These are phyloP conservation scores for Claviceps lovelessii DNA, from an alignment of 2,329 filamentous ascomycete genomes.

Conservation along the genomic window DNA sequence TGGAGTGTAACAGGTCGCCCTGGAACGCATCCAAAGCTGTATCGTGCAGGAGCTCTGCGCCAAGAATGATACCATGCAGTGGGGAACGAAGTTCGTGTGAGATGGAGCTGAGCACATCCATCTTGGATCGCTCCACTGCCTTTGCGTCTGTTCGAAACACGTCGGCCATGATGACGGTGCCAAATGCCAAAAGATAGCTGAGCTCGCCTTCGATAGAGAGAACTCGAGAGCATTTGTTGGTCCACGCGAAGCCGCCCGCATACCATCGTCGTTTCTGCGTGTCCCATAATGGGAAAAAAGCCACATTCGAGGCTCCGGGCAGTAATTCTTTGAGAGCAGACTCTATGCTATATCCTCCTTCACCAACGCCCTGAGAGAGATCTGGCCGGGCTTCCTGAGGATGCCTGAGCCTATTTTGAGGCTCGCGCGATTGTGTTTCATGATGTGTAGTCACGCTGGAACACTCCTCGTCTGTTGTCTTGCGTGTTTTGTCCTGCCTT, in stretches of 20 bases:
- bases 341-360: not conserved
- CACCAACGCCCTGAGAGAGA: not conserved
- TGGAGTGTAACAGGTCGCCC: constrained; percentile 30
- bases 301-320: constrained; percentile 29
- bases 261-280: constrained; percentile 31
- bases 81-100: constrained; percentile 48
- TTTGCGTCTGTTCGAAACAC: constrained; percentile 29
- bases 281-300: constrained; percentile 36
- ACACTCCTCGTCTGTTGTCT: not conserved
- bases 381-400: not conserved
- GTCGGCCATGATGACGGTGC: constrained; percentile 42
- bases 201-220: constrained; percentile 35
- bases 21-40: constrained; percentile 33
- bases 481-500: not conserved
- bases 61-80: constrained; percentile 44
- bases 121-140: constrained; percentile 33
- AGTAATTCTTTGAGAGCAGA: constrained; percentile 21
- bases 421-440: not conserved
- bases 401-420: not conserved
- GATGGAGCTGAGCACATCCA: constrained; percentile 44
- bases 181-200: constrained; percentile 36
- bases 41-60: constrained; percentile 38
- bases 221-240: constrained; percentile 25
- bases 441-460: not conserved
- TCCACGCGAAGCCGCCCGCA: constrained; percentile 36